Evolutionary conservation across 441 rosid genomes (phyloP).

Genomic region (Adansonia madagascariensis): DNA sequence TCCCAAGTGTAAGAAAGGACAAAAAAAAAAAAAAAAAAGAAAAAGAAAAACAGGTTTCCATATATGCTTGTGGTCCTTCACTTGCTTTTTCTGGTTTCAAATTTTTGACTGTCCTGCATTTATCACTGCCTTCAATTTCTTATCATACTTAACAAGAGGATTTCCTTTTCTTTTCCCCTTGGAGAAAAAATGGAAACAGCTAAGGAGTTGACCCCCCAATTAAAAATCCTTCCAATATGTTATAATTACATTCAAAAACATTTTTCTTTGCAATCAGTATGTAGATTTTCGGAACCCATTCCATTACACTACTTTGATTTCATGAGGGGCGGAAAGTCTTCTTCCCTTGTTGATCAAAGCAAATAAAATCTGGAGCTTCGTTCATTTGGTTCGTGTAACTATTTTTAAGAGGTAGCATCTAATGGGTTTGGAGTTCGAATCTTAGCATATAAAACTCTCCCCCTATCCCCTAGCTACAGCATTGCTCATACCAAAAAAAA

Average conservation of each 20-base stretch:
- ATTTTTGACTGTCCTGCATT: neutral
- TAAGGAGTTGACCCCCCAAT: neutral
- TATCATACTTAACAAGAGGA: neutral
- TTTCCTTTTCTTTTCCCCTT: neutral
- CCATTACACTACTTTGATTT: neutral
- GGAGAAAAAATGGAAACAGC: neutral
- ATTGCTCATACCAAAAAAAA: no score
- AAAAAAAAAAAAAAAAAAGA: neutral
- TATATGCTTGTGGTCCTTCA: constrained; percentile 30
- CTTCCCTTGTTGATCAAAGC: neutral
- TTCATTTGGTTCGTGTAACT: no score
- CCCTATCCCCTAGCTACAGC: no score
- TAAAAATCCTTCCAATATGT: neutral
- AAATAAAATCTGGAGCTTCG: no score
- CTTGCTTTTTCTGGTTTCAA: neutral
- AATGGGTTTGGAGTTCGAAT: no score
- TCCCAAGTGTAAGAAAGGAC: constrained; percentile 13
- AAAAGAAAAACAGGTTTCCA: neutral
- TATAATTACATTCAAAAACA: neutral
- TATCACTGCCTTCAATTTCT: constrained; percentile 4
- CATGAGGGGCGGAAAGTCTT: neutral
- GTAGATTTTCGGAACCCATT: neutral
- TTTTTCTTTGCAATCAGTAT: neutral
- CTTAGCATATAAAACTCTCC: no score
- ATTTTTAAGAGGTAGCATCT: no score